Conservation (phyloP, 2,329 filamentous ascomycete species). For the Aspergillus alliaceus region DNA sequence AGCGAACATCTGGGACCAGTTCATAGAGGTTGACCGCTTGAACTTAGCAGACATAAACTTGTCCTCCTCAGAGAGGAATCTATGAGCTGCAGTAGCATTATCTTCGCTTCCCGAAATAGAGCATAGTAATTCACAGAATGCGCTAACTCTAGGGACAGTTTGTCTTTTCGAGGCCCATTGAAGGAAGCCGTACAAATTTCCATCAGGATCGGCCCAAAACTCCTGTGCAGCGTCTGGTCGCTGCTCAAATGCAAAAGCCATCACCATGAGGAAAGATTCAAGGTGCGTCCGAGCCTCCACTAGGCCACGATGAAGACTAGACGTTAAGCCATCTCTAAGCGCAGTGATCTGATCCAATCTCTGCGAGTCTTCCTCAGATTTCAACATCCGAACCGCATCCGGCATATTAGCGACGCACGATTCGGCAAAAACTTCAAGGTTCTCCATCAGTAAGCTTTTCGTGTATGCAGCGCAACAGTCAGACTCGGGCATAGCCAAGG, state of each 20-base stretch:
- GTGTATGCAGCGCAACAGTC: conserved; percentile 71
- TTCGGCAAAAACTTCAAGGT: conserved; percentile 84
- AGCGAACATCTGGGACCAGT: conserved; percentile 88
- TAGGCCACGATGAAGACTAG: conserved; percentile 40
- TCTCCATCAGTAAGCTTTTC: conserved; percentile 70
- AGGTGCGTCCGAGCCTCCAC: conserved; percentile 59
- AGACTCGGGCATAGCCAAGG: conserved; percentile 66
- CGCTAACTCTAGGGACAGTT: conserved; percentile 91
- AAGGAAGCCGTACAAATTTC: conserved; percentile 90
- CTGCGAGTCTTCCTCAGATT: conserved; percentile 87
- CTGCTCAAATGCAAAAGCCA: conserved; percentile 86
- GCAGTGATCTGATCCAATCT: conserved; percentile 47
- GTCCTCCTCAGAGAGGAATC: conserved; percentile 85
- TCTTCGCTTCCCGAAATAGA: conserved; percentile 80
- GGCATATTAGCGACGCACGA: conserved; percentile 94
- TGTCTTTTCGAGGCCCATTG: conserved; percentile 96
- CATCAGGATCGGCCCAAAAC: conserved; percentile 91
- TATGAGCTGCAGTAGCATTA: conserved; percentile 81
- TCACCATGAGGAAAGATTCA: conserved; percentile 87
- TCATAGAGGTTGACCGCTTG: conserved; percentile 78
- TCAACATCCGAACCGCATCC: conserved; percentile 81
- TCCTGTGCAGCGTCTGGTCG: conserved; percentile 79
- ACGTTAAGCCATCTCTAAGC: conserved; percentile 43
- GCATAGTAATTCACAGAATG: conserved; percentile 94
- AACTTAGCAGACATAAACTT: conserved; percentile 73